Conservation (phyloP, 306 rosid genomes). For the Hippophae gyantsensis region DNA sequence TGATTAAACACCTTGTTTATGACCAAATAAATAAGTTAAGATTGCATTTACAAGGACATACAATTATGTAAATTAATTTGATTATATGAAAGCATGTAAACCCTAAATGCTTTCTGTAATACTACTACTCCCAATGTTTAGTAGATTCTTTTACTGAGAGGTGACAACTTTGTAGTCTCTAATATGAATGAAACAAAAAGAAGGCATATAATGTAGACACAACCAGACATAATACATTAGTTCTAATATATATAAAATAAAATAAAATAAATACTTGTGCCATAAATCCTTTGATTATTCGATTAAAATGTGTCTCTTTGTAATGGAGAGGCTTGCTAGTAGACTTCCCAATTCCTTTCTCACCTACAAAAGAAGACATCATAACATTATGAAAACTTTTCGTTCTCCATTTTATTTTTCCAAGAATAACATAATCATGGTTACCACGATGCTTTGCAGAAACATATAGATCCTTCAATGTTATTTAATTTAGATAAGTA, state of each 20-base stretch:
- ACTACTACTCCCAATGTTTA: no score
- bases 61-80: background rate
- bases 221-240: background rate
- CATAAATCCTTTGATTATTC: conserved; percentile 89
- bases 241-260: background rate
- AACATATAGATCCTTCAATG: background rate
- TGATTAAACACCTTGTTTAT: conserved; percentile 1
- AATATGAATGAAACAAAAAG: background rate
- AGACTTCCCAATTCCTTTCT: conserved; percentile 75
- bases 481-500: no score
- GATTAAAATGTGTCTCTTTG: conserved; percentile 65
- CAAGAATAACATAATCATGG: background rate
- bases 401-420: background rate
- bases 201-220: background rate
- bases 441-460: background rate
- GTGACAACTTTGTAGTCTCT: background rate
- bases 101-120: no score
- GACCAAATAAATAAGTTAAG: background rate
- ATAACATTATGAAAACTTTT: conserved; percentile 2
- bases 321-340: conserved; percentile 81
- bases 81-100: background rate
- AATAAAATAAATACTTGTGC: conserved; percentile 65
- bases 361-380: conserved; percentile 44
- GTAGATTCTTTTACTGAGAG: no score
- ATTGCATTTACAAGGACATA: background rate